Base-by-base conservation (phyloP, 2,329 filamentous ascomycete genomes). In the Aspergillus tamarii region DNA sequence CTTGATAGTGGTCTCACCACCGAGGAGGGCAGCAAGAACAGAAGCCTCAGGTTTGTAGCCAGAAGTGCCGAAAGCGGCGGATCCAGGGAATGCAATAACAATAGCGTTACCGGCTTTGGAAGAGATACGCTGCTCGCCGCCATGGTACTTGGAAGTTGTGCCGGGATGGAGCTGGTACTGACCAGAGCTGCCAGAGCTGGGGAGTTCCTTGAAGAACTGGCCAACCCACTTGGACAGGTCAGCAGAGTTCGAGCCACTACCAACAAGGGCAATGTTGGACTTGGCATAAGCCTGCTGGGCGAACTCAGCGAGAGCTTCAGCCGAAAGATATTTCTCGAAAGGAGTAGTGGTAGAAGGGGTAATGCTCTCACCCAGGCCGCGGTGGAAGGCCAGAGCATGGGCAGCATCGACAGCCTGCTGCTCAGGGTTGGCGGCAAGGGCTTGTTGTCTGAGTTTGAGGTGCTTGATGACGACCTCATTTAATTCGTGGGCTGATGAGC, bases 81-180 rank as follows among this genome's bases (percentile, higher is more conserved):
- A 93, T 65, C 94, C 94, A 63, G 93, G 91, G 90, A 99, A 98
- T 67, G 89, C 95, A 76, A 99, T 88, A 70, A 97, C 91, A 72
- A 97, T 79, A 50, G 93, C 87, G 83, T 96, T 97, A 71, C 92
- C 91, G 69, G 85, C 84, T 64, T 84, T 85, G 80, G 93, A 91
- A 68, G 91, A 85, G 70, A 91, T 91, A 72, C 95, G 92, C 84
- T 96, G 92, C 85, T 99, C 93, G 76, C 95, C 96, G 79, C 95
- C 95, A 76, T 88, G 91, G 88, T 98, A 99, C 82, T 94, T 95
- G 77, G 88, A 87, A 68, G 91, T 84, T 70, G 87, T 81, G 66
- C 84, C 82, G 77, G 88, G 85, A 67, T 91, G 81, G 46, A 82
- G 73, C 70, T 85, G 80, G 73, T 84, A 82, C 75, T 82, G 80